These are phyloP conservation scores for Phaeoacremonium minimum DNA, from an alignment of 2,329 filamentous ascomycete genomes.

Conservation along the genomic window DNA sequence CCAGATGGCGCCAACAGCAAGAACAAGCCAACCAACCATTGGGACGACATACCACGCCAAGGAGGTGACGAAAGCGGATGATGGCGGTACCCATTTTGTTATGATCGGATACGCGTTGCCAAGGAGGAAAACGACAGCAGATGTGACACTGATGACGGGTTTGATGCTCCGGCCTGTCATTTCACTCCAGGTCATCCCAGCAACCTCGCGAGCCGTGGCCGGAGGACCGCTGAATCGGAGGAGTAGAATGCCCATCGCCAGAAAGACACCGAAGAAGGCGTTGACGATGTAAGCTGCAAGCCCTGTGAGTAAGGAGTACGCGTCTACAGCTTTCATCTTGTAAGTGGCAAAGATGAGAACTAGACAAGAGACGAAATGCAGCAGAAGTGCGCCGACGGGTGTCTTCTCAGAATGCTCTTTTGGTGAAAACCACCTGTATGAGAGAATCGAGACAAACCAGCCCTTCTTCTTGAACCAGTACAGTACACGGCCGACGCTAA, in stretches of 20 bases:
- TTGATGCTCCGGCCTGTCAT: conserved; percentile 25
- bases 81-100: conserved; percentile 24
- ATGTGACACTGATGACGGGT: conserved; percentile 22
- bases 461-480: conserved; percentile 23
- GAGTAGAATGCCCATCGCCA: conserved; percentile 28
- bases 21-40: conserved; percentile 22
- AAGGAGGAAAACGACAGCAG: conserved; percentile 21
- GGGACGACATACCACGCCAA: conserved; percentile 25
- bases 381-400: conserved; percentile 26
- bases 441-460: conserved; percentile 20
- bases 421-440: conserved; percentile 22
- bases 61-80: not conserved
- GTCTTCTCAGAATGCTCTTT: conserved; percentile 29
- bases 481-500: conserved; percentile 26
- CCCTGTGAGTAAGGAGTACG: conserved; percentile 25
- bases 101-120: conserved; percentile 27
- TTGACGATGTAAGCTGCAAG: conserved; percentile 27
- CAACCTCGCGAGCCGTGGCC: conserved; percentile 8
- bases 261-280: conserved; percentile 26
- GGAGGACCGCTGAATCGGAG: conserved; percentile 27
- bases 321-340: conserved; percentile 13
- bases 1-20: conserved; percentile 22
- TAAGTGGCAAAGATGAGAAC: conserved; percentile 29
- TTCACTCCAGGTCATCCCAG: conserved; percentile 20
- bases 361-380: conserved; percentile 27